Evolutionary conservation across 768 basidiomycete species (phyloP), one percentile per base, ranked within the genome.

Genomic region (Amanita thiersii): DNA sequence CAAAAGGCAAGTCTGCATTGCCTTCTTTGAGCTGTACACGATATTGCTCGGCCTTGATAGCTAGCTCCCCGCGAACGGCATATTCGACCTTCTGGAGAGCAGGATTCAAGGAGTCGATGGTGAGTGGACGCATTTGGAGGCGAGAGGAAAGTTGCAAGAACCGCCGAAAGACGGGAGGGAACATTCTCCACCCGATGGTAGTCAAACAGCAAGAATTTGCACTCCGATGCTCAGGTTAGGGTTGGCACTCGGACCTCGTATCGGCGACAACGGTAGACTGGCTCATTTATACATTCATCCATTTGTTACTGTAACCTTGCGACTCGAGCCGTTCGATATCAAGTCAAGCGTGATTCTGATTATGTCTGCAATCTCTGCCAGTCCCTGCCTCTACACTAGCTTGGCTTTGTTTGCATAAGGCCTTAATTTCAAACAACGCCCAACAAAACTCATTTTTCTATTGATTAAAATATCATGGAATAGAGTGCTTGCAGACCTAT

Each of bases 51-150:
- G 94, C 90, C 59, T 86, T 88, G 67, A 97, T 87, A 3, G 94
- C 91, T 49, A 98, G 80, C 64, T 94, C 93, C 37, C 96, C 94
- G 41, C 94, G 87, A 20, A 99, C 94, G 43, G 94, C 94, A 58
- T 99, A 99, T 61, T 96, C 77, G 39, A 97, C 96, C 39, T 87
- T 79, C 56, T 79, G 73, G 35, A 96, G 72, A 44, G 80, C 69
- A 2, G 85, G 88, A 64, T 96, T 97, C 61, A 97, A 77, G 30
- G 77, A 71, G 41, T 81, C 72, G 45, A 74, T 48, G 24, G 83
- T 77, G 51, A 94, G 74, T 17, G 68, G 63, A 47, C 64, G 69
- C 79, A 79, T 81, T 17, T 38, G 48, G 19, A 30, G 14, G 38
- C n/a, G 24, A 26, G 38, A 24, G 39, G 46, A 44, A 29, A 39